A percentile compares a stretch with the other conserved stretches of the same genome.
phyloP scores from a whole-genome alignment of 2,329 filamentous ascomycete genomes.

The Aureobasidium leucospermi region DNA sequence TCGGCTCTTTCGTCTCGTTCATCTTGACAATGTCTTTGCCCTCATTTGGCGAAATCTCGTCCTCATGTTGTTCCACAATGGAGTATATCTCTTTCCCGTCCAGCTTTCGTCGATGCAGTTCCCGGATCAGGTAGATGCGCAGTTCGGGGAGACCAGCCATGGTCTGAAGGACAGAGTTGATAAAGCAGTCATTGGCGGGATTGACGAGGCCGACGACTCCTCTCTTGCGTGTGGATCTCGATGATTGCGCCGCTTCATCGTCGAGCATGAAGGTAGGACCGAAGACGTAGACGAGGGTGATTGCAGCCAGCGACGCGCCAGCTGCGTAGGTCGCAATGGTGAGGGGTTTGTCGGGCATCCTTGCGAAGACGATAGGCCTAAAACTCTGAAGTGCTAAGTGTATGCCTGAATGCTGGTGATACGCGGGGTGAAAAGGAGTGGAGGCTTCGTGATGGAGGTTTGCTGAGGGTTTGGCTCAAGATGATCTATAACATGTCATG shows the following conservation, averaged over 20 bases:
- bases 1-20: slow-evolving; percentile 28
- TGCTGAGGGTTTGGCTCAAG: not conserved
- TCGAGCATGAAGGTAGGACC: slow-evolving; percentile 96
- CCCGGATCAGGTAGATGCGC: slow-evolving; percentile 83
- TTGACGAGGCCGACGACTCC: slow-evolving; percentile 85
- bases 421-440: not conserved
- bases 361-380: not conserved
- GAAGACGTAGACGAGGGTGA: slow-evolving; percentile 94
- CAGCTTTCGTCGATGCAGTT: slow-evolving; percentile 75
- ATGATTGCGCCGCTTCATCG: slow-evolving; percentile 56
- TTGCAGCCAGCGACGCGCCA: slow-evolving; percentile 87
- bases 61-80: slow-evolving; percentile 25
- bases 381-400: not conserved
- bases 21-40: slow-evolving; percentile 39
- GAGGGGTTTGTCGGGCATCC: slow-evolving; percentile 74
- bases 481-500: not conserved
- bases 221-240: slow-evolving; percentile 61
- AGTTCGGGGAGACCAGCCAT: slow-evolving; percentile 85
- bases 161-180: slow-evolving; percentile 92
- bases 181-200: slow-evolving; percentile 74
- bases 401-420: not conserved
- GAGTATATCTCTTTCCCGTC: slow-evolving; percentile 70
- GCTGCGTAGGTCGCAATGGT: slow-evolving; percentile 90
- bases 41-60: slow-evolving; percentile 53
- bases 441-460: not conserved